Base-by-base conservation (phyloP, 176 grass and related monocot genomes). In the Metroxylon sagu region DNA sequence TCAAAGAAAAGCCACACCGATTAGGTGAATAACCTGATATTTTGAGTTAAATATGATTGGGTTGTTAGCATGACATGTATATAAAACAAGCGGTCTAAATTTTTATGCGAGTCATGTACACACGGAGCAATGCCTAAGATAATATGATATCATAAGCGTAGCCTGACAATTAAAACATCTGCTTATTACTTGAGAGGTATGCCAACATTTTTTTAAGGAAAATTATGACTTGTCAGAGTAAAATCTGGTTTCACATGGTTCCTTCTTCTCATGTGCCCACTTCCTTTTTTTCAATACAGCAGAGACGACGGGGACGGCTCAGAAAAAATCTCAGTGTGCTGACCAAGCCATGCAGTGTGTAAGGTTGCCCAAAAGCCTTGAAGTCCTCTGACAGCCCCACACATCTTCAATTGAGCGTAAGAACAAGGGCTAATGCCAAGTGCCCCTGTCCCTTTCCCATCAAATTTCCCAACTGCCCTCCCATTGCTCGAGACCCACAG, bases 351-450 rank as follows among this genome's bases (percentile, higher is more conserved):
- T 21, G 0, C 43, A 64, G 10, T 50, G 19, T 25, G 15, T 25
- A 18, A 48, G 26, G 8, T 18, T 25, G 26, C 25, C 4, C 2
- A 30, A 21, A n/a, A 60, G 17, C 25, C 61, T 29, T 7, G 18
- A 8, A 3, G 17, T 61, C 60, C 65, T 25, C 53, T 54, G 1
- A 64, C 31, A 29, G 59, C 48, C 18, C 12, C 26, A 30, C 66
- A 60, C 5, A 39, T 60, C 55, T 27, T 4, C 58, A 16, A 2
- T 19, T 31, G 28, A 57, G 16, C 3, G 54, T 16, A 39, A 23
- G 26, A 79, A 55, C 73, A 66, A 76, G 43, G 18, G 55, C 60
- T 51, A 70, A 18, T 18, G 70, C 59, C 70, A 70, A 74, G 6
- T 54, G 16, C 5, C 50, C 66, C 14, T 50, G 27, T 60, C 64